These are phyloP conservation scores for Hordeum pubiflorum DNA, from an alignment of 202 grass and related monocot species.

Conservation along the genomic window DNA sequence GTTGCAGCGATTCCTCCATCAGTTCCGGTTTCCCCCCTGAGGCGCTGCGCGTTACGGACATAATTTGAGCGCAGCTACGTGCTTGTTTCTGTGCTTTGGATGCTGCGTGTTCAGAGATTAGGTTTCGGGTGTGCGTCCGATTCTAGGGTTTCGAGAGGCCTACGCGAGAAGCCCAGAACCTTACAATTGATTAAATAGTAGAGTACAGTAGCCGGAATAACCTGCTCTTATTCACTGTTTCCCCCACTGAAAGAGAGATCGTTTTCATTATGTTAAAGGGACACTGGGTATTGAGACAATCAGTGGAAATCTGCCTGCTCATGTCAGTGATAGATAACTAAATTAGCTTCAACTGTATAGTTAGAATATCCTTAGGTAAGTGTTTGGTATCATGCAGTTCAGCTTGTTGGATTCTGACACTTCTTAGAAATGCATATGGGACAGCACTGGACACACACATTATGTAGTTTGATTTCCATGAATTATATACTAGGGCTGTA, in stretches of 20 bases:
- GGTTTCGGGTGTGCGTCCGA: background rate
- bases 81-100: background rate
- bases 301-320: background rate
- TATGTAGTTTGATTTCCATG: background rate
- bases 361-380: background rate
- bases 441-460: background rate
- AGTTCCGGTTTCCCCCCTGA: background rate
- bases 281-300: background rate
- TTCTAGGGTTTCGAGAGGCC: constrained; percentile 18
- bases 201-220: background rate
- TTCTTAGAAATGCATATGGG: background rate
- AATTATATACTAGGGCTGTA: background rate
- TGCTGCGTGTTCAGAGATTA: background rate
- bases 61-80: background rate
- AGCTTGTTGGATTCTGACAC: background rate
- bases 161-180: background rate
- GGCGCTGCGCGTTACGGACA: background rate
- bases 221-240: background rate
- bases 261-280: background rate
- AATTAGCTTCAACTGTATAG: background rate
- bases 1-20: background rate
- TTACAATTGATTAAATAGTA: background rate
- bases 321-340: background rate
- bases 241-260: background rate
- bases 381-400: background rate